Evolutionary conservation across 2,329 filamentous ascomycete genomes (phyloP).

Genomic region (Colletotrichum sp.): DNA sequence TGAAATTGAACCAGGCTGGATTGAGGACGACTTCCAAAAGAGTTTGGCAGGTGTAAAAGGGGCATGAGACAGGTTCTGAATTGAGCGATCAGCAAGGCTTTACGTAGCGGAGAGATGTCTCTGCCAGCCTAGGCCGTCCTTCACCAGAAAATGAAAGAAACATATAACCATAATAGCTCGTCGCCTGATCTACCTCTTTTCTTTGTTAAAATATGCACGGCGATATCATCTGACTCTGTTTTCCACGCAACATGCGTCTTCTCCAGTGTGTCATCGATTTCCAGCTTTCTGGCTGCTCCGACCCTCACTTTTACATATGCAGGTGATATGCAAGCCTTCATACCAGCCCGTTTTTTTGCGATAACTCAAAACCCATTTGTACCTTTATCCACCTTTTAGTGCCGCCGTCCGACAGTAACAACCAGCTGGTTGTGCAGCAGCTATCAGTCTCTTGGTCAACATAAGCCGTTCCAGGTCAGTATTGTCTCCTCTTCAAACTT

Average conservation of each 20-base stretch:
- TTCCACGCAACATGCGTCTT: neutral
- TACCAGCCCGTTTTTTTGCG: neutral
- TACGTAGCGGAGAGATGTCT: neutral
- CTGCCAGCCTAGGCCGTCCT: neutral
- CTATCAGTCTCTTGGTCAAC: neutral
- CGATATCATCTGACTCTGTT: neutral
- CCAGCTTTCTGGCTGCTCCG: neutral
- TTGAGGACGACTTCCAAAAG: neutral
- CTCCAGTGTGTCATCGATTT: neutral
- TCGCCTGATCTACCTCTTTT: neutral
- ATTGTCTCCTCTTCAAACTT: neutral
- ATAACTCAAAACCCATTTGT: neutral
- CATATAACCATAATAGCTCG: neutral
- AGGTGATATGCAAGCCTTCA: slow-evolving; percentile 1
- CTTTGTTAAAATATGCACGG: neutral
- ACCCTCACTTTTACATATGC: neutral
- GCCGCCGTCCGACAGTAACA: neutral
- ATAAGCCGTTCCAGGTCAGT: neutral
- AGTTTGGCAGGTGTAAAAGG: neutral
- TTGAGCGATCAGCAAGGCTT: neutral
- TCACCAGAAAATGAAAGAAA: neutral
- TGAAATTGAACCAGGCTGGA: neutral
- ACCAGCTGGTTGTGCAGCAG: neutral
- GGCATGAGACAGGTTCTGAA: neutral
- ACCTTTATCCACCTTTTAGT: neutral